Conservation (phyloP, 148 eudicot species). For the Cornus suecica region DNA sequence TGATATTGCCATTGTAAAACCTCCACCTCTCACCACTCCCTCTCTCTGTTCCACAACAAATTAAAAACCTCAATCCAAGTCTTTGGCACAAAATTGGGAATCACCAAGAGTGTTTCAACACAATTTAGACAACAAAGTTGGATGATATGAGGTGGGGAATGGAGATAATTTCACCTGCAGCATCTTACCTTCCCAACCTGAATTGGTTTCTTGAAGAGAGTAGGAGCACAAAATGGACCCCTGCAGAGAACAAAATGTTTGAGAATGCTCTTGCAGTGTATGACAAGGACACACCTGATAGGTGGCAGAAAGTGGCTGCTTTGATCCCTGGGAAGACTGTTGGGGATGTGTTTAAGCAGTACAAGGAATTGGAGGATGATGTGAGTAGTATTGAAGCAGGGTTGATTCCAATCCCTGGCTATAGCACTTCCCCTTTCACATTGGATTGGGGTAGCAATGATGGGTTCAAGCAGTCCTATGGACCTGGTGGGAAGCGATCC, state of each 20-base stretch:
- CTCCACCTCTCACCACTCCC: slow-evolving; percentile 47
- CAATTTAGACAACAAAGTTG: background rate
- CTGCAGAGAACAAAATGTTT: slow-evolving; percentile 81
- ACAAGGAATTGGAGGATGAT: slow-evolving; percentile 75
- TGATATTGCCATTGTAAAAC: slow-evolving; percentile 33
- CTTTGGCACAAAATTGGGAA: background rate
- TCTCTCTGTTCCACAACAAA: slow-evolving; percentile 1
- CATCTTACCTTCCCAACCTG: slow-evolving; percentile 48
- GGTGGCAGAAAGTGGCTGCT: slow-evolving; percentile 82
- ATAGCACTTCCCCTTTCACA: slow-evolving; percentile 52
- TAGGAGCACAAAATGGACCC: slow-evolving; percentile 66
- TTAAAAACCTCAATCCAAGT: background rate
- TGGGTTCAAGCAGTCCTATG: slow-evolving; percentile 42
- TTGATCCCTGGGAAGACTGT: slow-evolving; percentile 89
- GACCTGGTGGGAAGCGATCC: slow-evolving; percentile 50
- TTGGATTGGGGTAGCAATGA: slow-evolving; percentile 76
- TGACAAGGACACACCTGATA: slow-evolving; percentile 79
- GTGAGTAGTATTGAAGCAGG: slow-evolving; percentile 91
- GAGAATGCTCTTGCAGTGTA: slow-evolving; percentile 79
- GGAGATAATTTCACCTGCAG: slow-evolving; percentile 62
- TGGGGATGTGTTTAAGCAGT: slow-evolving; percentile 76
- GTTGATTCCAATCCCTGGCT: slow-evolving; percentile 59
- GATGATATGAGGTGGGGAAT: slow-evolving; percentile 50
- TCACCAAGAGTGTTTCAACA: background rate
- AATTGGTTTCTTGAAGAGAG: slow-evolving; percentile 69